A percentile compares a stretch with the other conserved stretches of the same genome.
Evolutionary conservation across 2,329 filamentous ascomycete species (phyloP).

Genomic region (Arthrobotrys entomopaga): DNA sequence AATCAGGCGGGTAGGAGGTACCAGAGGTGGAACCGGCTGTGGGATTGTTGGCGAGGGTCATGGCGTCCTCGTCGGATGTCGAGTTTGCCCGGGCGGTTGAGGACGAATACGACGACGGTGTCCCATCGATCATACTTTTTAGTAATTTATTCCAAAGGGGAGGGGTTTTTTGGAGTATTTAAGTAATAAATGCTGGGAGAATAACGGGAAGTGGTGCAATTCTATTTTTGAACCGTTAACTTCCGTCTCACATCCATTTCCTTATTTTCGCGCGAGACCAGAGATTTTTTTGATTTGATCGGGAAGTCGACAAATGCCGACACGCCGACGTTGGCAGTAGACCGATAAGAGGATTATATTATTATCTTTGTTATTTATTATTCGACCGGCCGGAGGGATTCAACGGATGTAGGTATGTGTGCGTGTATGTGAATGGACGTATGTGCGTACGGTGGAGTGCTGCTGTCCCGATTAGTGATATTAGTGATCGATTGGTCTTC

Average conservation of each 20-base stretch:
- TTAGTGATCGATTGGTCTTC: slow-evolving; percentile 48
- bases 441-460: too few relatives aligned
- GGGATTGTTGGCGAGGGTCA: slow-evolving; percentile 48
- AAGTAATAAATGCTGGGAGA: neutral
- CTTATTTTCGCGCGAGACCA: neutral
- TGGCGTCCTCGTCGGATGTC: slow-evolving; percentile 41
- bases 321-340: neutral
- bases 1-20: slow-evolving; percentile 22
- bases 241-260: slow-evolving; percentile 6
- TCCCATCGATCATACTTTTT: too few relatives aligned
- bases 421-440: neutral
- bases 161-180: neutral
- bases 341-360: neutral
- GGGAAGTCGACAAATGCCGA: slow-evolving; percentile 31
- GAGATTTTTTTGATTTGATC: neutral
- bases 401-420: slow-evolving; percentile 6
- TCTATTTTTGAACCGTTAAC: too few relatives aligned
- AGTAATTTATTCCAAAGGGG: neutral
- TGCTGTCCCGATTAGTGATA: neutral
- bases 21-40: neutral
- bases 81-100: slow-evolving; percentile 33
- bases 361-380: slow-evolving; percentile 1
- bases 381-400: slow-evolving; percentile 36
- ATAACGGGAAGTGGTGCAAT: neutral
- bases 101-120: slow-evolving; percentile 20